Conservation (phyloP, 2,329 filamentous ascomycete genomes). For the Neofusicoccum kwambonambiense region DNA sequence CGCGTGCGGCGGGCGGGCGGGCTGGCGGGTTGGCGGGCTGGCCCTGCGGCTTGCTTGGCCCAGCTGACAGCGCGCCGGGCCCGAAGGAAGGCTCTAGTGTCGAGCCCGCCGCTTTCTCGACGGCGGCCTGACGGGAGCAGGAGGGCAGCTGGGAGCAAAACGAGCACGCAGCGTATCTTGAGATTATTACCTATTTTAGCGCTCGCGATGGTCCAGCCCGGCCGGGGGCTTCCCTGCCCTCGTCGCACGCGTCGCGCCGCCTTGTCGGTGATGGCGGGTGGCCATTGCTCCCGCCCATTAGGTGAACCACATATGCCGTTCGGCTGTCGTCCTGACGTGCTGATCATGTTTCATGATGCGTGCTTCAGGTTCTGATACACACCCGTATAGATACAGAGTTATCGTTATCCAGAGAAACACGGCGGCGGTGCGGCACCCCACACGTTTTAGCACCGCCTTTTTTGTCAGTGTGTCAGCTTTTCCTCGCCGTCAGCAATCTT, state of each 20-base stretch:
- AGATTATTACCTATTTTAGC: constrained; percentile 9
- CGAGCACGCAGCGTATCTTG: not conserved
- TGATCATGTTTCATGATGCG: not conserved
- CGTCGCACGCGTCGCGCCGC: not conserved
- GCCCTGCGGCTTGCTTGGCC: too few relatives aligned
- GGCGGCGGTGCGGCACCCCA: not conserved
- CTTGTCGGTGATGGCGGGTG: not conserved
- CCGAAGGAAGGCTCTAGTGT: too few relatives aligned
- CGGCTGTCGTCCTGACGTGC: not conserved
- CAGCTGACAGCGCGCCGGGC: too few relatives aligned
- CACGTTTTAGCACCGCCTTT: not conserved
- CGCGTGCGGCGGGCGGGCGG: not conserved
- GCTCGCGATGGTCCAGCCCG: not conserved
- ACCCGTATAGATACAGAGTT: not conserved
- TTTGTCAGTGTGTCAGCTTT: not conserved
- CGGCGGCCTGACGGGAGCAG: too few relatives aligned
- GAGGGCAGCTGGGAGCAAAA: too few relatives aligned
- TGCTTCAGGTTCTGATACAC: not conserved
- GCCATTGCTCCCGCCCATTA: not conserved
- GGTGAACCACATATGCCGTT: not conserved
- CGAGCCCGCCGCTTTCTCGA: too few relatives aligned
- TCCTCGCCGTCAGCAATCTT: not conserved
- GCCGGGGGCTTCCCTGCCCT: not conserved
- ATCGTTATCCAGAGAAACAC: not conserved
- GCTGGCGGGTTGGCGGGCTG: not conserved